Base-by-base conservation (phyloP, 805 yeast genomes). In the Ogataea glucozyma region DNA sequence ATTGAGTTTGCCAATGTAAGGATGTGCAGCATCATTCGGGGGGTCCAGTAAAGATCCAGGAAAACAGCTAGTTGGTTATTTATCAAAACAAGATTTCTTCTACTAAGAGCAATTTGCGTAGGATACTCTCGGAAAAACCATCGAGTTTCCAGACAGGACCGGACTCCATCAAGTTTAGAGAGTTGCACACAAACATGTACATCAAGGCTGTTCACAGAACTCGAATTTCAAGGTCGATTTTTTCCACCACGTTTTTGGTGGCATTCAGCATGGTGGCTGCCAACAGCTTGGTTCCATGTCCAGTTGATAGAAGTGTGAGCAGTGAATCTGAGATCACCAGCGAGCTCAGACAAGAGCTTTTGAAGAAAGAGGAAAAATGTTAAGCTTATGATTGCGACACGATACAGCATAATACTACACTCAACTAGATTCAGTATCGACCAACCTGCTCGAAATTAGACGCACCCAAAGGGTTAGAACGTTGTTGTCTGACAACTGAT, bases 171-270 rank as follows among this genome's bases (percentile, higher is more conserved):
- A 19, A 12, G 34, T 21, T 6, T 9, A 17, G 10, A 16, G 26
- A 13, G 22, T 20, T 4, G 16, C 6, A 16, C 22, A 17, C 17
- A 47, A 50, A 17, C 31, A 79, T 79, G 83, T 76, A 69, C 54
- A 68, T 79, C 47, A 78, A 70, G 63, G 86, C 87, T 9, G 69
- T 79, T 4, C 71, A 73, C 37, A 71, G 85, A 57, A 70, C 71
- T 43, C 68, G 67, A 48, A 66, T 84, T 39, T 82, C 88, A 17
- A 73, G 76, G 36, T 81, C 87, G 11, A 67, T 85, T 46, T 85
- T 85, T 63, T 77, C 83, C 18, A 79, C 88, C 14, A 84, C 93
- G 0, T 84, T 84, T 49, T 72, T 83, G n/a, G 78, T 85, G 21
- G 84, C 90, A 26, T 76, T 85, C 44, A 76, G 84, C 11, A 40